Evolutionary conservation across 2,329 filamentous ascomycete genomes (phyloP), one percentile per base, ranked within the genome.

Genomic region (Phialophora expanda): DNA sequence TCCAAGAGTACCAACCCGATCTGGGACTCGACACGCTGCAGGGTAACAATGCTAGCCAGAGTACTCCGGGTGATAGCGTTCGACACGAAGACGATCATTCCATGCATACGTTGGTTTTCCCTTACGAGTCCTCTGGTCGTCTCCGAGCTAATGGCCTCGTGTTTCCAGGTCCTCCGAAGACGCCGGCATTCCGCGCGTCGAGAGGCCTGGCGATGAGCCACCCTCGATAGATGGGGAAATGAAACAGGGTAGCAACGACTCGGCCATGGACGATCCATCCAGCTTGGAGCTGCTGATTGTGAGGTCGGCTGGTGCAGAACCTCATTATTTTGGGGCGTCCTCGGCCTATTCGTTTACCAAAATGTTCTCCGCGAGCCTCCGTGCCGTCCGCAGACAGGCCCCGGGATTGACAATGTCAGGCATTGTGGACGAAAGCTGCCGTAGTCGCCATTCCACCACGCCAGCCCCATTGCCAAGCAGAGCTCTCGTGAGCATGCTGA

Each of bases 301-400:
- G 22, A 58, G 54, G n/a, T 57, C 64, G 22, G 60, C 59, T 32
- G 59, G 64, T 7, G 64, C 64, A 3, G 64, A 66, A 14, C 64
- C 59, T 44, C 64, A 66, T 44, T 66, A 32, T 38, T 66, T 66
- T 17, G 64, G 64, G 5, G 53, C 64, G 1, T 66, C 64, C 56
- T 53, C 50, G 12, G 24, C 20, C 2, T 53, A 24, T 28, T 22
- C 50, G 14, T 53, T 53, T 22, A 24, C 50, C 50, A 22, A 26
- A 1, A 24, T 53, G 50, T 24, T 53, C 26, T 24, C 20, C 4
- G n/a, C 50, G 11, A 56, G n/a, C 41, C 38, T 65, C 20, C 48
- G 62, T 14, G 24, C 56, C 34, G 61, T 64, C 12, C 61, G 61
- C n/a, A 22, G 24, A 48, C 56, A 64, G 44, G 62, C 24, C 4